Conservation (phyloP, 1,284 basidiomycete species). For the Porphyrellus sp. region DNA sequence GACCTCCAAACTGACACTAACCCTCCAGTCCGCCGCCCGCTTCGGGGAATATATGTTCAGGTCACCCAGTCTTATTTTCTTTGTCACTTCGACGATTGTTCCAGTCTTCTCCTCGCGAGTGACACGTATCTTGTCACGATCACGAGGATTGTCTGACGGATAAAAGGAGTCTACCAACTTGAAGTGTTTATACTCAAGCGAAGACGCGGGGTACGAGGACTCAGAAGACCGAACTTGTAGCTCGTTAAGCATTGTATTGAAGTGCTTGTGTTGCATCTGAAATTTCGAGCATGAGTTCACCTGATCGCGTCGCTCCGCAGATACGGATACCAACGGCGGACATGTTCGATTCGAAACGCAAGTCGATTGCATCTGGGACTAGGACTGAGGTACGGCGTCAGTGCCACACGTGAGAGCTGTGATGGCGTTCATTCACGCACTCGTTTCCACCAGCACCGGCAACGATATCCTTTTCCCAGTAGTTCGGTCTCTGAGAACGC, state of each 20-base stretch:
- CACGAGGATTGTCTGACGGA: conserved; percentile 43
- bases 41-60: conserved; percentile 87
- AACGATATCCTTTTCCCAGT: conserved; percentile 59
- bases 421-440: conserved; percentile 48
- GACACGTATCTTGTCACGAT: conserved; percentile 75
- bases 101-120: conserved; percentile 79
- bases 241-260: conserved; percentile 82
- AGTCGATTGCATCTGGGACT: conserved; percentile 50
- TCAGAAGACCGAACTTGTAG: conserved; percentile 54
- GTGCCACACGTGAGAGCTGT: not conserved
- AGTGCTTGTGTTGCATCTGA: conserved; percentile 82
- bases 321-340: conserved; percentile 56
- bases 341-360: conserved; percentile 91
- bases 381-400: conserved; percentile 44
- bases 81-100: conserved; percentile 62
- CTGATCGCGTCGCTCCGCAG: conserved; percentile 1
- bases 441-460: conserved; percentile 84
- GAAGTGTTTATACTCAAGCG: conserved; percentile 76
- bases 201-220: conserved; percentile 47
- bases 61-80: conserved; percentile 83
- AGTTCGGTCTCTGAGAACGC: conserved; percentile 65
- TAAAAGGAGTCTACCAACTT: conserved; percentile 86
- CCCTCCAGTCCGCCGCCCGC: conserved; percentile 82
- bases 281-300: conserved; percentile 11
- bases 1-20: conserved; percentile 87